Evolutionary conservation across 2,329 filamentous ascomycete genomes (phyloP).

Genomic region (Calonectria ilicicola): DNA sequence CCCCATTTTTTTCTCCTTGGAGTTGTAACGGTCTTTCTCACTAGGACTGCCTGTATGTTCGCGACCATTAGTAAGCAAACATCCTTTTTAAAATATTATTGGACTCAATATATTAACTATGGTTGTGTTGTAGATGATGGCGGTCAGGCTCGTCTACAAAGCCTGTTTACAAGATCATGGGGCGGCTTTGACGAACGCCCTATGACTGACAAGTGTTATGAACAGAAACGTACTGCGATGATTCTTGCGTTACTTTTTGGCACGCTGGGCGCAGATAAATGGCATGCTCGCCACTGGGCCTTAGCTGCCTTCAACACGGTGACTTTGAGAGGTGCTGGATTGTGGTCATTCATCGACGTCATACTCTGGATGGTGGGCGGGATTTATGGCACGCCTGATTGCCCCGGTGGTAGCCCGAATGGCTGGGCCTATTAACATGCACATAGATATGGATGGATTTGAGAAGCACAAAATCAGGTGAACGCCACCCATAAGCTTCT

Average conservation of each 20-base stretch:
- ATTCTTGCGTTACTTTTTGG: conserved; percentile 30
- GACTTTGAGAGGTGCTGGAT: conserved; percentile 30
- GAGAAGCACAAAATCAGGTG: too few relatives aligned
- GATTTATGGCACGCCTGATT: conserved; percentile 36
- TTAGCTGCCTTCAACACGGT: conserved; percentile 34
- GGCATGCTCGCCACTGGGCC: conserved; percentile 34
- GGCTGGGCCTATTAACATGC: neutral
- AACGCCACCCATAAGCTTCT: too few relatives aligned
- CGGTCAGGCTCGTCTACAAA: neutral
- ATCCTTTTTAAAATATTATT: neutral
- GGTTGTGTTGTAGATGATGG: neutral
- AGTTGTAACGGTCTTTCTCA: neutral
- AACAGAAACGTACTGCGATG: conserved; percentile 36
- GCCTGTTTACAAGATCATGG: conserved; percentile 16
- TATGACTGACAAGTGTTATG: conserved; percentile 30
- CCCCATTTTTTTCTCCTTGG: neutral
- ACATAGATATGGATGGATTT: too few relatives aligned
- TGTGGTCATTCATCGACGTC: conserved; percentile 33
- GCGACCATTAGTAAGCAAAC: neutral
- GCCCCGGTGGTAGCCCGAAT: conserved; percentile 30
- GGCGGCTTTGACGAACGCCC: conserved; percentile 32
- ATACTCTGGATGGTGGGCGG: conserved; percentile 40
- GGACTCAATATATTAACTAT: neutral
- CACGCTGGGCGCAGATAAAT: conserved; percentile 31
- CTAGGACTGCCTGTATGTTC: neutral